Conservation (phyloP, 768 basidiomycete species). For the Trametes maxima region DNA sequence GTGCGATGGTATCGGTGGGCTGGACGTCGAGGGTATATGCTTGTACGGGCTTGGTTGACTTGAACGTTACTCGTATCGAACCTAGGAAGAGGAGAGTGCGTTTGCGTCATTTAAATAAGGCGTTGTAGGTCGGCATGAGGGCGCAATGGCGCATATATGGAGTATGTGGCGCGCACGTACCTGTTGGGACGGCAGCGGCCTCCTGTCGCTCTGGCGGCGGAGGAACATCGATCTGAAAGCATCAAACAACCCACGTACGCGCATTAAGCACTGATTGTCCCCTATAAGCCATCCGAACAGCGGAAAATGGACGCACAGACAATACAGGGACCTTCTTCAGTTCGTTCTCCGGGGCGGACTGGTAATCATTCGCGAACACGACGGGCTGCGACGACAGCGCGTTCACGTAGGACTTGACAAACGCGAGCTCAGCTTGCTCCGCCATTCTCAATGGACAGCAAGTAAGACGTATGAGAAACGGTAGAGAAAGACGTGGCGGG, state of each 20-base stretch:
- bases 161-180: constrained; percentile 26
- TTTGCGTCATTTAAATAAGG: not conserved
- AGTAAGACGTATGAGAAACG: not conserved
- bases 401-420: constrained; percentile 66
- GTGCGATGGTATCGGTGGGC: constrained; percentile 79
- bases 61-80: constrained; percentile 76
- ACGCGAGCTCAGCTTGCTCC: constrained; percentile 60
- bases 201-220: constrained; percentile 57
- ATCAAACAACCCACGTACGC: not conserved
- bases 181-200: constrained; percentile 36
- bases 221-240: constrained; percentile 56
- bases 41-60: constrained; percentile 87
- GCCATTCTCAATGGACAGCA: constrained; percentile 40
- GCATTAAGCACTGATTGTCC: not conserved
- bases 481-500: not conserved
- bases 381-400: constrained; percentile 69
- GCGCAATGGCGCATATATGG: not conserved
- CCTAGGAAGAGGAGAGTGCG: constrained; percentile 24
- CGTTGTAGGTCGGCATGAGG: not conserved
- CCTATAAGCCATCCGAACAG: constrained; percentile 7
- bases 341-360: constrained; percentile 65
- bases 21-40: constrained; percentile 72
- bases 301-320: constrained; percentile 47
- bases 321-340: constrained; percentile 72
- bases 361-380: constrained; percentile 72